A percentile compares a stretch with the other conserved stretches of the same genome.
Evolutionary conservation across 768 basidiomycete genomes (phyloP).

Genomic region (Boletus pseudopeckii): DNA sequence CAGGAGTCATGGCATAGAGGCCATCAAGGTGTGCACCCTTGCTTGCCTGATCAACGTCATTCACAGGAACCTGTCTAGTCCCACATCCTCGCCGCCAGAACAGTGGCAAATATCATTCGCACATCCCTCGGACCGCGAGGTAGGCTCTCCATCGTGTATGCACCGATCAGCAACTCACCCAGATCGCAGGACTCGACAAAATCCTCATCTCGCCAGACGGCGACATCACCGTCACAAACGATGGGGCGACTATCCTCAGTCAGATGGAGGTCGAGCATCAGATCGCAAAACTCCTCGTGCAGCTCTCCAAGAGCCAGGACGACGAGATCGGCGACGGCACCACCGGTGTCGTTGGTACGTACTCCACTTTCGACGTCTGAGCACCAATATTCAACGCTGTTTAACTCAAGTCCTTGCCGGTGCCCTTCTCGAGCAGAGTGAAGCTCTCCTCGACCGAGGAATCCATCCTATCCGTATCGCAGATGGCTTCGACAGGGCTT

Average conservation of each 20-base stretch:
- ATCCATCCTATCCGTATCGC: conserved; percentile 99
- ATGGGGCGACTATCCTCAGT: conserved; percentile 95
- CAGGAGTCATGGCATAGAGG: conserved; percentile 86
- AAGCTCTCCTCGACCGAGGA: conserved; percentile 96
- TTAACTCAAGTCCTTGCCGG: conserved; percentile 81
- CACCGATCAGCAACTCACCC: conserved; percentile 12
- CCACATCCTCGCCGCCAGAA: conserved; percentile 93
- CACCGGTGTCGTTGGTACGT: conserved; percentile 96
- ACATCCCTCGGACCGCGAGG: conserved; percentile 95
- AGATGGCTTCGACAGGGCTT: conserved; percentile 97
- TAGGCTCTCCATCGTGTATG: conserved; percentile 29
- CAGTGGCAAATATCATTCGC: conserved; percentile 91
- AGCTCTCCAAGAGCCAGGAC: conserved; percentile 96
- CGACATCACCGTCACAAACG: conserved; percentile 98
- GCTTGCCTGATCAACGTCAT: background rate
- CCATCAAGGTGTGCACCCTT: conserved; percentile 73
- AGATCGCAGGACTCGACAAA: conserved; percentile 80
- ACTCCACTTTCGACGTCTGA: conserved; percentile 2
- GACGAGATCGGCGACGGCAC: conserved; percentile 99
- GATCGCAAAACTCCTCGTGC: conserved; percentile 96
- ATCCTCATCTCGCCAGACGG: conserved; percentile 95
- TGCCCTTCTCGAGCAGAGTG: conserved; percentile 91
- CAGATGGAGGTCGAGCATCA: conserved; percentile 99
- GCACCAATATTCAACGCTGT: conserved; percentile 1
- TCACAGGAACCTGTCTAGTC: conserved; percentile 45